Evolutionary conservation across 2,329 filamentous ascomycete species (phyloP).

Genomic region (Fusarium subglutinans): DNA sequence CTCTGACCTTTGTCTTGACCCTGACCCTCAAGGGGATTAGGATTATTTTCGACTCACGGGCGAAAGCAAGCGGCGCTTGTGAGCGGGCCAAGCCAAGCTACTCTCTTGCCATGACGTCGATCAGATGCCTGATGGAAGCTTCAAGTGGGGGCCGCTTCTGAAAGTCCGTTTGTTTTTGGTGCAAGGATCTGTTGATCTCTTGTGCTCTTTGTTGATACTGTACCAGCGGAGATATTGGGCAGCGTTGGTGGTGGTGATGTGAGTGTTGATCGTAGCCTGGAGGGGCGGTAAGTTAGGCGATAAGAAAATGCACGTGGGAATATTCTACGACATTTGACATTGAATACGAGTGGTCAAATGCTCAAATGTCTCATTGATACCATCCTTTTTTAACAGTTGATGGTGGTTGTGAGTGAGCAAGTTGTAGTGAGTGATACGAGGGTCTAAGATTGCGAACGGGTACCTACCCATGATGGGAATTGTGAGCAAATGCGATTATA

Average conservation of each 20-base stretch:
- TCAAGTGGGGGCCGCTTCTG: constrained; percentile 25
- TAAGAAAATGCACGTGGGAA: constrained; percentile 18
- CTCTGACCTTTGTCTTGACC: constrained; percentile 12
- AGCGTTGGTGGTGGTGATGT: constrained; percentile 3
- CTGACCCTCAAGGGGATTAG: constrained; percentile 13
- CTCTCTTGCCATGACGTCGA: constrained; percentile 38
- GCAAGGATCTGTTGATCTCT: constrained; percentile 8
- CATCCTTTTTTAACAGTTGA: neutral
- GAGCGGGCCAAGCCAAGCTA: constrained; percentile 19
- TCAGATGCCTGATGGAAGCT: constrained; percentile 27
- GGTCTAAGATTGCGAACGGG: constrained; percentile 9
- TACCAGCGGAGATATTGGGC: constrained; percentile 7
- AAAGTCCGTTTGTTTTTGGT: constrained; percentile 18
- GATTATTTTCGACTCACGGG: constrained; percentile 12
- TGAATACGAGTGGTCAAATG: neutral
- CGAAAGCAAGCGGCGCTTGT: constrained; percentile 20
- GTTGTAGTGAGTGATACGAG: neutral
- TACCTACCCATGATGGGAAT: neutral
- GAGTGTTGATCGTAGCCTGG: constrained; percentile 22
- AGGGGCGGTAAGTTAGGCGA: constrained; percentile 8
- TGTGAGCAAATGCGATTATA: constrained; percentile 9
- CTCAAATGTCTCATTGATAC: neutral
- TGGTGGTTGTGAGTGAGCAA: neutral
- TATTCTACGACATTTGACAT: neutral
- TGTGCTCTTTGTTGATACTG: constrained; percentile 1